Conservation (phyloP, 345 rosid species). For the Rhodamnia argentea region DNA sequence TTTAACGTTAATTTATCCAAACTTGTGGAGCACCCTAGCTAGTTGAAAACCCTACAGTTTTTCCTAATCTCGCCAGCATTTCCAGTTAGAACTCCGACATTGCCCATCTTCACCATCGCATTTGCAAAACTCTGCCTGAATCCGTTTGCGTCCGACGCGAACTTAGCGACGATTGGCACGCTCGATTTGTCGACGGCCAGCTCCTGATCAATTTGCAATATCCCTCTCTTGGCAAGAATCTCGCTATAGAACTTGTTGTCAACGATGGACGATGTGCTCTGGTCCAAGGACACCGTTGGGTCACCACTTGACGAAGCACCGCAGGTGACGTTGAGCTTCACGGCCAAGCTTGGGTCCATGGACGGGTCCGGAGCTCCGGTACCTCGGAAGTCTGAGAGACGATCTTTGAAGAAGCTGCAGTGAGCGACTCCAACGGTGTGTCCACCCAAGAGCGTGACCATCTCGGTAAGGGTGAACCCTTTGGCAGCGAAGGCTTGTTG, state of each 20-base stretch:
- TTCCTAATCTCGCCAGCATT: slow-evolving; percentile 43
- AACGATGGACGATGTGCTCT: background rate
- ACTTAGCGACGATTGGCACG: background rate
- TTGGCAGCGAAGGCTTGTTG: slow-evolving; percentile 23
- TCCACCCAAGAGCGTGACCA: slow-evolving; percentile 63
- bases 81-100: slow-evolving; percentile 38
- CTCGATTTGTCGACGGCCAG: slow-evolving; percentile 29
- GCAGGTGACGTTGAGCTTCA: slow-evolving; percentile 28
- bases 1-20: too few relatives aligned
- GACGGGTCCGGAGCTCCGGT: slow-evolving; percentile 30
- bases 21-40: background rate
- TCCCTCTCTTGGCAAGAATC: slow-evolving; percentile 28
- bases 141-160: slow-evolving; percentile 5
- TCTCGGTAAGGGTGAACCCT: slow-evolving; percentile 35
- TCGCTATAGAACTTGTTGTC: slow-evolving; percentile 41
- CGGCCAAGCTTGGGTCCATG: slow-evolving; percentile 35
- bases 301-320: background rate
- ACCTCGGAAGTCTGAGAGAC: slow-evolving; percentile 28
- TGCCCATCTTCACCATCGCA: slow-evolving; percentile 56
- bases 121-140: slow-evolving; percentile 33
- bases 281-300: background rate
- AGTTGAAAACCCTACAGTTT: slow-evolving; percentile 46
- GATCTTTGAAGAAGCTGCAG: slow-evolving; percentile 47
- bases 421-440: slow-evolving; percentile 65
- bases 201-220: slow-evolving; percentile 49